A percentile compares a stretch with the other conserved stretches of the same genome.
Conservation (phyloP, 1,284 basidiomycete genomes). For the Tilletia setariae region DNA sequence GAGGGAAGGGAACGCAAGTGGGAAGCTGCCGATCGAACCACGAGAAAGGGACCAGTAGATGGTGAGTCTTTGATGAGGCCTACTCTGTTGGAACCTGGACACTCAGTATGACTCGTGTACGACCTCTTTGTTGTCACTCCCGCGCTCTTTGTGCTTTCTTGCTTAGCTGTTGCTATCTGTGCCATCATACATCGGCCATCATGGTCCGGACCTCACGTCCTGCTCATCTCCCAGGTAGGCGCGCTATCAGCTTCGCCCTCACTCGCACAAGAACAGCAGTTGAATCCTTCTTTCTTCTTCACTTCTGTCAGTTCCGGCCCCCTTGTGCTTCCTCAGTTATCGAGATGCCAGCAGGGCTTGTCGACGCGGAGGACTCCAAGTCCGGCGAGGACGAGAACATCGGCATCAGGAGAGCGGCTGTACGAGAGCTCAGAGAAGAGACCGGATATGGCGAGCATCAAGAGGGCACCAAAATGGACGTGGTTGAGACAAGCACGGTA, state of each 20-base stretch:
- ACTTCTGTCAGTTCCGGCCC: conserved; percentile 17
- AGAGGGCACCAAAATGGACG: conserved; percentile 34
- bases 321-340: conserved; percentile 31
- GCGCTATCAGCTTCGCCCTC: conserved; percentile 40
- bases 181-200: conserved; percentile 44
- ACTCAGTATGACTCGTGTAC: background rate
- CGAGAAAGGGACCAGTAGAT: conserved; percentile 49
- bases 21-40: conserved; percentile 51
- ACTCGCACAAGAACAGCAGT: too few relatives aligned
- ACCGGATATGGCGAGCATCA: conserved; percentile 48
- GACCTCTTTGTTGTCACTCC: too few relatives aligned
- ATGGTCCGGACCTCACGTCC: conserved; percentile 32
- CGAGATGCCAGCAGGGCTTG: conserved; percentile 52
- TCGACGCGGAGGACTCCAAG: conserved; percentile 32
- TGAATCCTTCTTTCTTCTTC: too few relatives aligned
- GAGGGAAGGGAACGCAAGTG: conserved; percentile 46
- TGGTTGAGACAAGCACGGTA: conserved; percentile 36
- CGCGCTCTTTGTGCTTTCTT: too few relatives aligned
- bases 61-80: conserved; percentile 23
- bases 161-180: conserved; percentile 49
- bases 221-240: conserved; percentile 48
- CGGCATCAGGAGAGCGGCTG: conserved; percentile 42
- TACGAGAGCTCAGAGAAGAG: conserved; percentile 49
- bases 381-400: conserved; percentile 43
- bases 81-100: background rate